These are phyloP conservation scores for Inosperma sp. DNA, from an alignment of 768 basidiomycete genomes.

Conservation along the genomic window DNA sequence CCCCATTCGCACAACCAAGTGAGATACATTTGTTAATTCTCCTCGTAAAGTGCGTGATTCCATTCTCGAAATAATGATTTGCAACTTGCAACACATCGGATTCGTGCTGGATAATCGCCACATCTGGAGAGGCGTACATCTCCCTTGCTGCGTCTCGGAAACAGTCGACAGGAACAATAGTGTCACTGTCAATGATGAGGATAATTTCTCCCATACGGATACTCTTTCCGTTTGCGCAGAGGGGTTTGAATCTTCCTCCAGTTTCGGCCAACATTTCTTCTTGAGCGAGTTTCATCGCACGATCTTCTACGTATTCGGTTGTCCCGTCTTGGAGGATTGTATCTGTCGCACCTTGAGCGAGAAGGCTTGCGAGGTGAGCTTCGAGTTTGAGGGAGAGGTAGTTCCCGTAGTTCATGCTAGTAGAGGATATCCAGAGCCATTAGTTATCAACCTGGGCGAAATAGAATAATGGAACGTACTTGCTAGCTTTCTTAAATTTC, in stretches of 20 bases:
- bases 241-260: slow-evolving; percentile 51
- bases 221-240: slow-evolving; percentile 48
- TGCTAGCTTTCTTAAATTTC: slow-evolving; percentile 81
- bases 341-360: slow-evolving; percentile 39
- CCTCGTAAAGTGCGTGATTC: slow-evolving; percentile 80
- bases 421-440: not conserved
- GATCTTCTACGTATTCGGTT: slow-evolving; percentile 65
- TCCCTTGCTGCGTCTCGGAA: slow-evolving; percentile 3
- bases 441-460: too few species aligned
- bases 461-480: slow-evolving; percentile 28
- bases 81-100: too few species aligned
- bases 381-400: slow-evolving; percentile 59
- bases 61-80: slow-evolving; percentile 86
- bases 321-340: too few species aligned
- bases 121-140: slow-evolving; percentile 65
- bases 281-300: slow-evolving; percentile 66
- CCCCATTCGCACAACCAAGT: slow-evolving; percentile 77
- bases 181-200: slow-evolving; percentile 78
- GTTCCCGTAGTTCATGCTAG: slow-evolving; percentile 74
- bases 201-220: slow-evolving; percentile 81
- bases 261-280: slow-evolving; percentile 67
- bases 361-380: slow-evolving; percentile 45
- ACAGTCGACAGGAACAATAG: slow-evolving; percentile 53
- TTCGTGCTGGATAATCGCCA: too few species aligned
- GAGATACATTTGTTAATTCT: slow-evolving; percentile 72